Percentiles rank a stretch among this genome's conserved stretches.
Conservation (phyloP, 2,329 filamentous ascomycete genomes). For the Fusarium xyrophilum region DNA sequence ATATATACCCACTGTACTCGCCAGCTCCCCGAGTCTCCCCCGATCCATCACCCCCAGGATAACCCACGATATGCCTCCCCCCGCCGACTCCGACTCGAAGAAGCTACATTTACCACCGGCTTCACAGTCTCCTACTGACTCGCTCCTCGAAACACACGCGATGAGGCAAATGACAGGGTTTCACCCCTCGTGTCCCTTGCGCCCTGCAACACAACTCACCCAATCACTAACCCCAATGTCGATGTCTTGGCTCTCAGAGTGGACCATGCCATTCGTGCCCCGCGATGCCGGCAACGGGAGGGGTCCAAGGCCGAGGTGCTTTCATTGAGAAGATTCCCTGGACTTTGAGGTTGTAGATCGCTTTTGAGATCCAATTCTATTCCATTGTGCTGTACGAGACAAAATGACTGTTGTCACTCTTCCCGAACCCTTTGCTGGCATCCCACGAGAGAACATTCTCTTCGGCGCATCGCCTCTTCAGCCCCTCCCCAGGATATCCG, state of each 20-base stretch:
- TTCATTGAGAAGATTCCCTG: not conserved
- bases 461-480: conserved; percentile 75
- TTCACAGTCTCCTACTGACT: conserved; percentile 16
- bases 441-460: conserved; percentile 67
- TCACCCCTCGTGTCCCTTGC: conserved; percentile 36
- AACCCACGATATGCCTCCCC: conserved; percentile 4
- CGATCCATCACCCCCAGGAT: not conserved
- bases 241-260: conserved; percentile 14
- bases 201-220: conserved; percentile 18
- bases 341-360: not conserved
- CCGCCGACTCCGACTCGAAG: conserved; percentile 6
- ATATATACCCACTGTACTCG: not conserved
- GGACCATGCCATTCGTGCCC: conserved; percentile 25
- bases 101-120: conserved; percentile 30
- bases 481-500: conserved; percentile 68
- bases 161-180: conserved; percentile 6
- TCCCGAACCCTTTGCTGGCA: conserved; percentile 67
- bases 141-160: not conserved
- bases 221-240: conserved; percentile 10
- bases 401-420: conserved; percentile 52
- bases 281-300: conserved; percentile 33
- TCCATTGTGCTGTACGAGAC: not conserved
- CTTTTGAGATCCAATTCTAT: not conserved
- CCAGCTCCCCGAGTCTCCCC: not conserved
- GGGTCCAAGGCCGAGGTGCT: not conserved